These are phyloP conservation scores for Penstemon davidsonii DNA, from an alignment of 257 asterid species.

Conservation along the genomic window DNA sequence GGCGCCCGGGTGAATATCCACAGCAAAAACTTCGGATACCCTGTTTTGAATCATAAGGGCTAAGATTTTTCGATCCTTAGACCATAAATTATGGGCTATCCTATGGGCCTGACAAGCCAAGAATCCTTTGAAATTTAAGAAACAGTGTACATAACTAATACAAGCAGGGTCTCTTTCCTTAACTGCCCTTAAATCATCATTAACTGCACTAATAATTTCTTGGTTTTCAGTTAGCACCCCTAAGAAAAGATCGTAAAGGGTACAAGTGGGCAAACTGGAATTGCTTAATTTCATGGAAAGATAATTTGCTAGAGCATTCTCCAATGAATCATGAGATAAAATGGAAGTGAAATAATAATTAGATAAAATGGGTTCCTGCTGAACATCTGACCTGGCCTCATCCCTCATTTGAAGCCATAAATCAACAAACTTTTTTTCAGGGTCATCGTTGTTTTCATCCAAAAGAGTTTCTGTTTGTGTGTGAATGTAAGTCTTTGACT, in stretches of 20 bases:
- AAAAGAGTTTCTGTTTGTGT: slow-evolving; percentile 2
- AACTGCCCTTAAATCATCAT: slow-evolving; percentile 65
- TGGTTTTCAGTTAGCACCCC: slow-evolving; percentile 47
- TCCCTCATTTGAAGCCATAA: slow-evolving; percentile 65
- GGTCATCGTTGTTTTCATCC: neutral
- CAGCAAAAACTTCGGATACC: slow-evolving; percentile 78
- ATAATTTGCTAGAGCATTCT: slow-evolving; percentile 60
- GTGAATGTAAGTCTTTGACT: slow-evolving; percentile 9
- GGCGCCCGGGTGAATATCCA: slow-evolving; percentile 93
- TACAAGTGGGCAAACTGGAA: slow-evolving; percentile 48
- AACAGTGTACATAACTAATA: slow-evolving; percentile 75
- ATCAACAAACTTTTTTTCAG: slow-evolving; percentile 28
- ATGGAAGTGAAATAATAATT: slow-evolving; percentile 57
- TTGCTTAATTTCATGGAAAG: slow-evolving; percentile 63
- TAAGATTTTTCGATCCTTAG: slow-evolving; percentile 49
- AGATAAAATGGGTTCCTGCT: slow-evolving; percentile 69
- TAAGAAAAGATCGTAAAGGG: slow-evolving; percentile 56
- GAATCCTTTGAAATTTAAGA: slow-evolving; percentile 81
- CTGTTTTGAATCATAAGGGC: slow-evolving; percentile 77
- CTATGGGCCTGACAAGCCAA: slow-evolving; percentile 78
- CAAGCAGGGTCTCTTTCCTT: slow-evolving; percentile 94
- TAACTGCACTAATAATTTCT: slow-evolving; percentile 52
- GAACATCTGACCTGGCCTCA: slow-evolving; percentile 67
- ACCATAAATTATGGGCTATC: slow-evolving; percentile 71
- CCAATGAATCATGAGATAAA: slow-evolving; percentile 60